Evolutionary conservation across 768 basidiomycete species (phyloP).

Genomic region (Lentinula boryana): DNA sequence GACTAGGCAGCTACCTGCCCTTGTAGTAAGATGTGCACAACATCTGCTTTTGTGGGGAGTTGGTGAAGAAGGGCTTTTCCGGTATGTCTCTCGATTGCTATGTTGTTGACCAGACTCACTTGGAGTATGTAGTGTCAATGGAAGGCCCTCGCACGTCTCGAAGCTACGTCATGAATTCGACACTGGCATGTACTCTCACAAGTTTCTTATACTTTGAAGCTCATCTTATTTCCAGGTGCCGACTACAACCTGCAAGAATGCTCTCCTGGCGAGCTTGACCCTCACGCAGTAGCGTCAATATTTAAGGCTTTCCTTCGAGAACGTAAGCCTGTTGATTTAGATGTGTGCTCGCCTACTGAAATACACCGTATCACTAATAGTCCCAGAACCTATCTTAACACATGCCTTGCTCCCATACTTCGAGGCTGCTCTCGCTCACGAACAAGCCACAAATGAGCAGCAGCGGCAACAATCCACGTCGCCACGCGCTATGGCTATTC

Average conservation of each 20-base stretch:
- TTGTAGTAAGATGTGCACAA: constrained; percentile 78
- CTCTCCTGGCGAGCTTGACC: constrained; percentile 83
- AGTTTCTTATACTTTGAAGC: constrained; percentile 9
- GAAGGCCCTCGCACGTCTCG: constrained; percentile 74
- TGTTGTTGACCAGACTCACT: constrained; percentile 9
- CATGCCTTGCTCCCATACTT: constrained; percentile 65
- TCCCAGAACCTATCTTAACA: constrained; percentile 85
- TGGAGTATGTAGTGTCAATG: constrained; percentile 56
- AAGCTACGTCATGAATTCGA: constrained; percentile 80
- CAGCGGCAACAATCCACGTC: neutral
- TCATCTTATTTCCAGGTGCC: constrained; percentile 45
- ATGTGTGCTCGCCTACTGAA: neutral
- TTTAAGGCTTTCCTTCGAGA: constrained; percentile 93
- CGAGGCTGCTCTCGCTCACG: constrained; percentile 66
- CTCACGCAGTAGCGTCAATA: constrained; percentile 88
- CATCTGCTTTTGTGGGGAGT: constrained; percentile 80
- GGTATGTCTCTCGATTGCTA: constrained; percentile 38
- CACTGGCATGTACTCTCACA: constrained; percentile 36
- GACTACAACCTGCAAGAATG: constrained; percentile 81
- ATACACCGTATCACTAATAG: constrained; percentile 31
- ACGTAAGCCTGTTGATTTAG: constrained; percentile 48
- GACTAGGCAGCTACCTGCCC: constrained; percentile 56
- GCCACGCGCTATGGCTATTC: constrained; percentile 7
- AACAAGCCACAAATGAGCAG: constrained; percentile 29
- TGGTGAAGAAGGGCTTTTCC: constrained; percentile 81